Evolutionary conservation across 78 protist genomes (phyloP), one percentile per base, ranked within the genome.

Genomic region (Dictyostelium purpureum): DNA sequence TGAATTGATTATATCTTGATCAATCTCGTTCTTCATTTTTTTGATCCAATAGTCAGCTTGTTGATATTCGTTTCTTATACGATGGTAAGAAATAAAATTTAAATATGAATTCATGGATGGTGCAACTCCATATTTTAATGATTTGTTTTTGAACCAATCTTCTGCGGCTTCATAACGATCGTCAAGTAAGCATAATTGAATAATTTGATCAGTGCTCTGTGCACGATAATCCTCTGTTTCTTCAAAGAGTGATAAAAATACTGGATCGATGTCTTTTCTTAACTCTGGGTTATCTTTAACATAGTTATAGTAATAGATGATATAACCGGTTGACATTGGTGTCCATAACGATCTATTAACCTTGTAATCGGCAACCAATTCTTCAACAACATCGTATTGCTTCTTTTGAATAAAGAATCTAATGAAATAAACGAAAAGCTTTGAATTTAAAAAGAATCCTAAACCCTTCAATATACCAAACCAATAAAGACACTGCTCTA

Each of bases 401-500:
- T 19, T 16, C 18, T 0, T 19, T 14, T 45, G 31, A 2, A 52
- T 3, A 18, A 75, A 35, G 24, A 51, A 75, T 51, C 47, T 51
- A 1, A 75, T 14, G 9, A 52, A 1, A 21, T 75, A 52, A 14
- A 28, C 6, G 12, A 33, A 35, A 3, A 75, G 47, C 35, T 52
- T 47, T 18, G 38, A 1, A 4, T 18, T 51, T 16, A 51, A 31
- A 10, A 14, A 6, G 31, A 51, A 38, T 31, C 35, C 37, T 16
- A 75, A 24, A 12, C 52, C 40, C 1, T 35, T 18, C 6, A 57
- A 18, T 21, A 24, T 26, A 2, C 52, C 33, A 21, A 45, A 33
- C 81, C 81, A 75, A 51, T 75, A 75, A 1, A 52, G 45, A 35
- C 61, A 47, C 28, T 75, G 49, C 19, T 75, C 49, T 19, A 51